Evolutionary conservation across 139 green algal genomes (phyloP), one percentile per base, ranked within the genome.

Genomic region (Volvox africanus): DNA sequence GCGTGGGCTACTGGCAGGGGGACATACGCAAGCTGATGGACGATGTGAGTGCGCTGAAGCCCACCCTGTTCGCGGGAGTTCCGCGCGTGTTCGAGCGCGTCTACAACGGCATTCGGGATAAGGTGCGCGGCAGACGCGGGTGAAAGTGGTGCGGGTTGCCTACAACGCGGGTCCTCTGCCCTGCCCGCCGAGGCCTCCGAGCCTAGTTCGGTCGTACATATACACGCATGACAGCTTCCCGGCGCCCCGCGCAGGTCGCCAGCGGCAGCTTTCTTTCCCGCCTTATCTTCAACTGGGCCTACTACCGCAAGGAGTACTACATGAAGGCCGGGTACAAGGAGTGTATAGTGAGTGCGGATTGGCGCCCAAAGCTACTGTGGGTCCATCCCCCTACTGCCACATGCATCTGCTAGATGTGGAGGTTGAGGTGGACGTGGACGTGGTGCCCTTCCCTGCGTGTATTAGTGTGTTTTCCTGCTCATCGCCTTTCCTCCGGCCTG

Each of bases 11-110:
- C 92, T 97, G 93, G 93, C 76, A 86, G 87, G 96, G 95, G 22
- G 95, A 98, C 93, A 92, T 97, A 17, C 96, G 95, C 89, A 90
- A 93, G 91, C 92, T 98, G 19, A 92, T 97, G 80, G 96, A 97
- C 37, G 97, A 98, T 93, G 95, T 98, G 61, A 88, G 28, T 22
- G 93, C 96, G 30, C 92, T 97, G 5, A 92, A 91, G 79, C 97
- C 97, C 36, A 98, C 96, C 1, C 76, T 97, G 11, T 98, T 98
- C 90, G 91, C 81, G 22, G 97, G 95, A 55, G 97, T 98, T 84
- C 97, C 97, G 21, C 94, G 97, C n/a, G 94, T 98, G 78, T 98
- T 97, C 90, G 96, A 98, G 90, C 93, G 95, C 83, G 96, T 98
- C 75, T 97, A 97, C 92, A 89, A 89, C 55, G 95, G 94, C 35